Evolutionary conservation across 495 filamentous ascomycete genomes (phyloP).

Genomic region (Penicillium angulare): DNA sequence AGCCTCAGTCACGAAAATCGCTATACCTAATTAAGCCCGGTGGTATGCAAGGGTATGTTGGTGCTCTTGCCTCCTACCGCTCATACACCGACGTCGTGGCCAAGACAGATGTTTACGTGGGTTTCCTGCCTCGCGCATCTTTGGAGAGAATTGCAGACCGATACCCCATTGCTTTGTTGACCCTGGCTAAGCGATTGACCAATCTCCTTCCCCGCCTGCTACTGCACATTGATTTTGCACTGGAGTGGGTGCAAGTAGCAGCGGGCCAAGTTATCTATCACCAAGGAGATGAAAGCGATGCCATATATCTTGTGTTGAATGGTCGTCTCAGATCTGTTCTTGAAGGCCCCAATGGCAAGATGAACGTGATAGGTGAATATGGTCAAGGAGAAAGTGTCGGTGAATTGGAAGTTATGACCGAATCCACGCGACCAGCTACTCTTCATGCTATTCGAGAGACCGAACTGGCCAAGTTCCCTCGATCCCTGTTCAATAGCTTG

Average conservation of each 20-base stretch:
- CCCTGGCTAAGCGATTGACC: slow-evolving; percentile 92
- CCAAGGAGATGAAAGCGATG: slow-evolving; percentile 93
- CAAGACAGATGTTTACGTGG: slow-evolving; percentile 98
- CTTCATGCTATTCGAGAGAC: slow-evolving; percentile 96
- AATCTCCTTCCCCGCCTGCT: slow-evolving; percentile 87
- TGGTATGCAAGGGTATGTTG: slow-evolving; percentile 90
- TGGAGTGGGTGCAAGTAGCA: slow-evolving; percentile 97
- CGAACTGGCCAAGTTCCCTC: slow-evolving; percentile 92
- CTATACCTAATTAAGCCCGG: slow-evolving; percentile 94
- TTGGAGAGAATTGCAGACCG: slow-evolving; percentile 89
- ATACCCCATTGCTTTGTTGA: slow-evolving; percentile 87
- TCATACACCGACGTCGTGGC: slow-evolving; percentile 96
- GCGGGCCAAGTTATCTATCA: slow-evolving; percentile 93
- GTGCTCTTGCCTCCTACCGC: slow-evolving; percentile 87
- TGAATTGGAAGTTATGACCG: slow-evolving; percentile 95
- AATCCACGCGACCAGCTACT: slow-evolving; percentile 82
- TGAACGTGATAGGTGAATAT: slow-evolving; percentile 88
- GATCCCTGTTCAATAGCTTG: slow-evolving; percentile 94
- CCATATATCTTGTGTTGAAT: slow-evolving; percentile 96
- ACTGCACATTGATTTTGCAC: slow-evolving; percentile 94
- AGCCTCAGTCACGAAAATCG: slow-evolving; percentile 59
- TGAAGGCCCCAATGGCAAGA: slow-evolving; percentile 74
- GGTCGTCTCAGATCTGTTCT: slow-evolving; percentile 79
- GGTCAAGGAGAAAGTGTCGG: slow-evolving; percentile 97
- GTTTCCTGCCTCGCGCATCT: slow-evolving; percentile 83